Evolutionary conservation across 2,329 filamentous ascomycete species (phyloP).

Genomic region (Trichophyton schoenleinii): DNA sequence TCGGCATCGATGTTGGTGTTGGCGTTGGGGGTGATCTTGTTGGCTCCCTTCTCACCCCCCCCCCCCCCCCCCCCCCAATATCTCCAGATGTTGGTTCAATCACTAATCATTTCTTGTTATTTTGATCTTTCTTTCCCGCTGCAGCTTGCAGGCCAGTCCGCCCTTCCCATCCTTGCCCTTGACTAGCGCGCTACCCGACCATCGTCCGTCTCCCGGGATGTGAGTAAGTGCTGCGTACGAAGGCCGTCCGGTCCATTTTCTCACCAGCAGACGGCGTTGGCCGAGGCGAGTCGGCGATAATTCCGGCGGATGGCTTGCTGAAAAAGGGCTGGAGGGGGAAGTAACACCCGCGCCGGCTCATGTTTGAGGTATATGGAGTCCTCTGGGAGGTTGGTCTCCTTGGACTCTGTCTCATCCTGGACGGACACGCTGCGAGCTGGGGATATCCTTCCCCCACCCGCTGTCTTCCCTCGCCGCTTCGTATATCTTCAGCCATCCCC

Average conservation of each 20-base stretch:
- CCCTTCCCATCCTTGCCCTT: background rate
- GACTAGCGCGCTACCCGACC: conserved; percentile 1
- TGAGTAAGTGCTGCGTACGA: background rate
- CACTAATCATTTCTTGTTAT: background rate
- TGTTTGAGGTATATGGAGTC: background rate
- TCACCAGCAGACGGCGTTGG: background rate
- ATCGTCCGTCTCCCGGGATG: background rate
- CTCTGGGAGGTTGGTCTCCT: too few species aligned
- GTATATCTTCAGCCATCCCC: background rate
- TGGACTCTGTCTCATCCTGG: background rate
- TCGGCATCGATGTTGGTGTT: background rate
- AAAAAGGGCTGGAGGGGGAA: background rate
- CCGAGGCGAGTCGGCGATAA: background rate
- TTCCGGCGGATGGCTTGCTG: background rate
- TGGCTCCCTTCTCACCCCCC: background rate
- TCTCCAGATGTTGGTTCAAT: background rate
- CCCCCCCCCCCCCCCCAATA: too few species aligned
- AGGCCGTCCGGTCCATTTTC: too few species aligned
- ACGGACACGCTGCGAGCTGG: background rate
- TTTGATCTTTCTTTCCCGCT: too few species aligned
- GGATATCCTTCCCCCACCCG: background rate
- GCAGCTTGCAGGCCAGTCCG: background rate
- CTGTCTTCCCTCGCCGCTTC: background rate
- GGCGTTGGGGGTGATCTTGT: background rate
- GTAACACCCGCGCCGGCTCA: background rate